Base-by-base conservation (phyloP, 768 basidiomycete genomes). In the Pleurotus giganteus region DNA sequence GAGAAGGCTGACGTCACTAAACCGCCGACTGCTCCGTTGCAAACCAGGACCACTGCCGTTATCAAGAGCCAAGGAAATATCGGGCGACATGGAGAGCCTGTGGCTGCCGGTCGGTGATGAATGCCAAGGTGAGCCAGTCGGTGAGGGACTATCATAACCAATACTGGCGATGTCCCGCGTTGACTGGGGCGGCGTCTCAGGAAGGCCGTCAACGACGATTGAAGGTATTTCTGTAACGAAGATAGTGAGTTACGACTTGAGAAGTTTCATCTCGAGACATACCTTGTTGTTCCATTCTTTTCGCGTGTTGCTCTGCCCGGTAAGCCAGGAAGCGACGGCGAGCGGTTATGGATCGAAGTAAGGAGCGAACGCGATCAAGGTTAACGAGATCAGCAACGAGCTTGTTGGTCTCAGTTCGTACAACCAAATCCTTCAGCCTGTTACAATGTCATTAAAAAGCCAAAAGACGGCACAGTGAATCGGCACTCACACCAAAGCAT, bases 311-410 rank as follows among this genome's bases (percentile, higher is more conserved):
- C 51, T 75, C 66, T 57, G 84, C 81, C 49, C 77, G 70, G 54
- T 73, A 58, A 1, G 74, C 79, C 41, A 90, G 64, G 71, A 86
- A 93, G 53, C 83, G 77, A 36, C 88, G 79, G 4, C 92, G 84
- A 58, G 79, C 80, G 5, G 85, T 82, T 42, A 93, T 88, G 53
- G 86, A 88, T 55, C 79, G 78, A n/a, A 97, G 71, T 46, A 94
- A 67, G 0, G 91, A 93, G 37, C 85, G 81, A 11, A 95, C 90
- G 47, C 86, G 82, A 68, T 96, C 94, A 41, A 95, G 69, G 64
- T 91, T 89, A 36, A 95, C 88, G 7, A 91, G 77, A 62, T 92
- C 91, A 0, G 83, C 84, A 7, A 98, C 91, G 11, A 91, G 74
- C 58, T 85, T 84, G 63, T 85, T 91, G 28, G 82, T 91, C 58